These are phyloP conservation scores for Trichothecium roseum DNA, from an alignment of 2,329 filamentous ascomycete genomes.

Conservation along the genomic window DNA sequence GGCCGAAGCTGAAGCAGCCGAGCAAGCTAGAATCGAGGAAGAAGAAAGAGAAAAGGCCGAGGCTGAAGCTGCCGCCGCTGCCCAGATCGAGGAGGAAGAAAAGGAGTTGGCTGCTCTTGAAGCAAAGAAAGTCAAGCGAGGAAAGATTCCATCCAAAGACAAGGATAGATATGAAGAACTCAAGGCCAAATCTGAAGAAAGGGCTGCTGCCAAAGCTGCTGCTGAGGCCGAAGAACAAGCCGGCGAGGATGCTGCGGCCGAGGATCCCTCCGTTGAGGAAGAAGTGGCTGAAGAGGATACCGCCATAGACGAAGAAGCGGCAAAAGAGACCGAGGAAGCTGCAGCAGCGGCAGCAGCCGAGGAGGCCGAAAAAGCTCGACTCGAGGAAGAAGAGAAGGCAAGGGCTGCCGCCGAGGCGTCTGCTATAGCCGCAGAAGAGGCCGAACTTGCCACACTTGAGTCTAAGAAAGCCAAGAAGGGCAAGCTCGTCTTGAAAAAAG, in stretches of 20 bases:
- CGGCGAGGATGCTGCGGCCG: slow-evolving; percentile 8
- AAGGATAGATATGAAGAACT: slow-evolving; percentile 1
- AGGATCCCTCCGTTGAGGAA: slow-evolving; percentile 11
- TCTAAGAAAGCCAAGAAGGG: slow-evolving; percentile 24
- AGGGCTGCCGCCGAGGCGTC: slow-evolving; percentile 18
- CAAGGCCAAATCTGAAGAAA: not conserved
- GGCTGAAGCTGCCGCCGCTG: slow-evolving; percentile 9
- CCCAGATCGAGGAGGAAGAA: slow-evolving; percentile 5
- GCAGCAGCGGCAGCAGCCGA: slow-evolving; percentile 10
- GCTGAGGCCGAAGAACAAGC: slow-evolving; percentile 14
- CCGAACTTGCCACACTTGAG: slow-evolving; percentile 16
- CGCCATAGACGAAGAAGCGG: slow-evolving; percentile 9
- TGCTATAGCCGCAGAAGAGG: slow-evolving; percentile 15
- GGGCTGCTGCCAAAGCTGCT: not conserved
- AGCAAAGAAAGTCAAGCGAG: slow-evolving; percentile 19
- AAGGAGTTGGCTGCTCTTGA: slow-evolving; percentile 10
- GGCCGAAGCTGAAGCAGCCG: slow-evolving; percentile 16
- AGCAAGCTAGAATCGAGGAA: slow-evolving; percentile 12
- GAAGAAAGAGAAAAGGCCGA: slow-evolving; percentile 8
- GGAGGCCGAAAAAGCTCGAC: slow-evolving; percentile 13
- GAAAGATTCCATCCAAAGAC: slow-evolving; percentile 11
- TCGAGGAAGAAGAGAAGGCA: slow-evolving; percentile 19
- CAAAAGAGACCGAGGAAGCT: slow-evolving; percentile 14
- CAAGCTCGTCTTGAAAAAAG: slow-evolving; percentile 11
- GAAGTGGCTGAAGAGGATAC: slow-evolving; percentile 14